Percentiles rank a stretch among this genome's conserved stretches.
Conservation (phyloP, 176 grass and related monocot species). For the Secale cereale region DNA sequence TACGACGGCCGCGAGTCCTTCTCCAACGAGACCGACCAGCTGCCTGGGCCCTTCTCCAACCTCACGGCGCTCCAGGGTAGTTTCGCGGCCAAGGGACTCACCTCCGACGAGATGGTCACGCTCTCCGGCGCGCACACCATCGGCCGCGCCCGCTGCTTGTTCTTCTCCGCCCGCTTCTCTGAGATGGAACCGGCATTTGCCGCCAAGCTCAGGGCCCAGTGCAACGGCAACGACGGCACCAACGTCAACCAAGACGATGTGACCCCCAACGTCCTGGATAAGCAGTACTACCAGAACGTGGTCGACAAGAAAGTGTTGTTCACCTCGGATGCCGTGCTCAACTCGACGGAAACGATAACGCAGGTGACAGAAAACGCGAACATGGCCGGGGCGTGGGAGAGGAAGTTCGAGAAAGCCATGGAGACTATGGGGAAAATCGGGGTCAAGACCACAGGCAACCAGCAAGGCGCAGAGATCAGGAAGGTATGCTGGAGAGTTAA, state of each 20-base stretch:
- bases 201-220: neutral
- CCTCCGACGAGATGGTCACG: neutral
- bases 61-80: neutral
- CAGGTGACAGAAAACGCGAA: neutral
- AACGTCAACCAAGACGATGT: neutral
- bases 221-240: neutral
- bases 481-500: neutral
- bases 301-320: neutral
- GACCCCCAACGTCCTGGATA: neutral
- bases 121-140: neutral
- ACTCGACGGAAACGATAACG: neutral
- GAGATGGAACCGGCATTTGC: neutral
- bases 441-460: neutral
- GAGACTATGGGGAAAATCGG: neutral
- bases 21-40: neutral
- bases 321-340: neutral
- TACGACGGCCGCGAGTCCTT: neutral
- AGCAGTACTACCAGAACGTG: neutral
- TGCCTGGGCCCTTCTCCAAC: neutral
- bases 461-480: neutral
- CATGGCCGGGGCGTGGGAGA: neutral
- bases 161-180: neutral
- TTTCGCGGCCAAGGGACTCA: neutral
- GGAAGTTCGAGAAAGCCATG: neutral
- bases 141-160: neutral